Evolutionary conservation across 1,284 basidiomycete species (phyloP), one percentile per base, ranked within the genome.

Genomic region (Somion occarium): DNA sequence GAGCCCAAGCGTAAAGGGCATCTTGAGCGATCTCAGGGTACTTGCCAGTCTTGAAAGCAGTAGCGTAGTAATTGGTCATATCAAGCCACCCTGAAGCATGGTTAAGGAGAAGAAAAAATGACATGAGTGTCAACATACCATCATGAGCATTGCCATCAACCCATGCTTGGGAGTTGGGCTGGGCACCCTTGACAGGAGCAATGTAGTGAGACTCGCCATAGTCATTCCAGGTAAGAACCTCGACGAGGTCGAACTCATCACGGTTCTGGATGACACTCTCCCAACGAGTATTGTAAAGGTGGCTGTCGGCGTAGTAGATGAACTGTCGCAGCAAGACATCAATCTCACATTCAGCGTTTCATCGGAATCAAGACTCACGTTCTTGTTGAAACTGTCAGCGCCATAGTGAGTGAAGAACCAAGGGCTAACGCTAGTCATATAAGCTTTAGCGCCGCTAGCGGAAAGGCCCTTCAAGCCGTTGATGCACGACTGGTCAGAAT

Each of bases 361-460:
- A 26, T 19, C 25, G 7, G 26, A 27, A 46, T 2, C 27, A 24
- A 9, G 9, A 65, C 78, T 59, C 54, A 89, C 89, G 67, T 93
- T 92, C 72, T 93, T 93, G 73, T 92, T 83, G 67, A 80, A 91
- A 0, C 77, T 73, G 39, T 84, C 64, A 2, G 73, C 68, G 25
- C 79, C 71, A 59, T 85, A 88, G 59, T 88, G 86, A 5, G 90
- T 91, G 73, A 85, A 93, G 74, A 93, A 93, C 73, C 73, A 76
- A 0, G 73, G 70, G 19, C 71, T 71, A 5, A 69, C 73, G 12
- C 72, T 69, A 54, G 60, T 55, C 53, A 66, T 59, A 58, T 64
- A 64, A 3, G 59, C 58, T 51, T 52, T 51, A 3, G 42, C 26
- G 9, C 52, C 56, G 46, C 58, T 54, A 51, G 57, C 55, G 19